Conservation (phyloP, 306 rosid genomes). For the Macrotyloma uniflorum region DNA sequence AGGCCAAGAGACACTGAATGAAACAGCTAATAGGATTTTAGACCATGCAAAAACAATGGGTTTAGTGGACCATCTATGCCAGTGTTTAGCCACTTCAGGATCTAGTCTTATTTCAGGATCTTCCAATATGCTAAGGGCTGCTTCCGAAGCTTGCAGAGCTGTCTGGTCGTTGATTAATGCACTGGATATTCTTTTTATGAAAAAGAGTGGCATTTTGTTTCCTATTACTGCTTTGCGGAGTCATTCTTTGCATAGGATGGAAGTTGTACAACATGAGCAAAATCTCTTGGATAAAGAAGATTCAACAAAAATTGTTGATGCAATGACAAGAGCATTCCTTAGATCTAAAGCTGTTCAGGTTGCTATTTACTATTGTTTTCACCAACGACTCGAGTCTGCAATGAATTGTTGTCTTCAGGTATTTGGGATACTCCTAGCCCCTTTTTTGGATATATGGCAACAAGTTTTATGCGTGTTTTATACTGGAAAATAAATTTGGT, state of each 20-base stretch:
- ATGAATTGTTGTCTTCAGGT: conserved; percentile 85
- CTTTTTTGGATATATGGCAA: background rate
- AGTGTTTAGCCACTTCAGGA: conserved; percentile 78
- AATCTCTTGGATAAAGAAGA: conserved; percentile 56
- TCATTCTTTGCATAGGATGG: conserved; percentile 59
- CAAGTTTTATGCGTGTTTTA: conserved; percentile 12
- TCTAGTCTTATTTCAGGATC: conserved; percentile 89
- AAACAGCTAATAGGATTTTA: conserved; percentile 60
- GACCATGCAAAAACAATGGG: conserved; percentile 86
- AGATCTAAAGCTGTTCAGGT: conserved; percentile 84
- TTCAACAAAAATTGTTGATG: conserved; percentile 71
- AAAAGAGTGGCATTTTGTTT: conserved; percentile 57
- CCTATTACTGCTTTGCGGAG: conserved; percentile 66
- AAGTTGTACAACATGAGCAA: conserved; percentile 55
- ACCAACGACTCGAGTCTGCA: conserved; percentile 80
- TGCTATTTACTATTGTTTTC: conserved; percentile 83
- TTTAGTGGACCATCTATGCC: conserved; percentile 79
- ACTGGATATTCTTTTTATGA: conserved; percentile 59
- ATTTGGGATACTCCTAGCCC: conserved; percentile 24
- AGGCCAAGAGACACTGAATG: conserved; percentile 52
- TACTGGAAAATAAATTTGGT: conserved; percentile 8
- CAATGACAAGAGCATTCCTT: conserved; percentile 70
- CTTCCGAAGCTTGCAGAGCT: conserved; percentile 89
- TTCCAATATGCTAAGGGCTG: conserved; percentile 75
- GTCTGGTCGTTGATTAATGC: conserved; percentile 84